Evolutionary conservation across 345 rosid genomes (phyloP).

Genomic region (Aegle marmelos): DNA sequence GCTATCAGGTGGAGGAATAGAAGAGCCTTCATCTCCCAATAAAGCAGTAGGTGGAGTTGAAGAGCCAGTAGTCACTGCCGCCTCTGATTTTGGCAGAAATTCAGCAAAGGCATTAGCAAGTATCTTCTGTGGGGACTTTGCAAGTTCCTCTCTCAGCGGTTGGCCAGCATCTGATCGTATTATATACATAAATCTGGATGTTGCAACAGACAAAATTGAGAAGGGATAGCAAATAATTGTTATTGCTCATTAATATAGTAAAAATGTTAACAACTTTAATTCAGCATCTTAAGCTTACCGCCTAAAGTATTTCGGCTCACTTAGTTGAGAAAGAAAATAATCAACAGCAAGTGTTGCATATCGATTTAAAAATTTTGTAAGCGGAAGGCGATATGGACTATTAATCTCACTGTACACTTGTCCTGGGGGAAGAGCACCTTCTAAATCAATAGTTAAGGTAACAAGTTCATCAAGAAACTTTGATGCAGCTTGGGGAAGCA

Average conservation of each 20-base stretch:
- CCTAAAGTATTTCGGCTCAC: conserved; percentile 88
- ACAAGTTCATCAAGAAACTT: conserved; percentile 97
- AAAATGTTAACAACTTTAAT: conserved; percentile 2
- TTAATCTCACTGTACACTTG: conserved; percentile 95
- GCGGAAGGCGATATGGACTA: conserved; percentile 97
- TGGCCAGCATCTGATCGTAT: conserved; percentile 95
- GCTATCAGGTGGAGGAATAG: conserved; percentile 52
- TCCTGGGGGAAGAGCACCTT: conserved; percentile 85
- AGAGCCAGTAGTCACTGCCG: conserved; percentile 43
- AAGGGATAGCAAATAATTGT: neutral
- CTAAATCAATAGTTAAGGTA: conserved; percentile 87
- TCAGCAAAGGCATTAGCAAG: conserved; percentile 85
- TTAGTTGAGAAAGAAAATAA: conserved; percentile 88
- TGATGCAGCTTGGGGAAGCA: conserved; percentile 95
- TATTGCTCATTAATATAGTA: neutral
- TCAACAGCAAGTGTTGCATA: conserved; percentile 93
- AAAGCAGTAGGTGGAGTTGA: conserved; percentile 58
- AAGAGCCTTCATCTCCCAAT: conserved; percentile 59
- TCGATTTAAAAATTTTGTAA: conserved; percentile 88
- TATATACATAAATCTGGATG: conserved; percentile 89
- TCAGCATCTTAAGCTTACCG: conserved; percentile 55
- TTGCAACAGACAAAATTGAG: conserved; percentile 5
- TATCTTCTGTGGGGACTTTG: conserved; percentile 90
- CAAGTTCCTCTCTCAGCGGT: conserved; percentile 90
- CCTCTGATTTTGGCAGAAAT: conserved; percentile 65